phyloP scores from a whole-genome alignment of 129 eudicot genomes.

The Chrysanthemum seticuspe region DNA sequence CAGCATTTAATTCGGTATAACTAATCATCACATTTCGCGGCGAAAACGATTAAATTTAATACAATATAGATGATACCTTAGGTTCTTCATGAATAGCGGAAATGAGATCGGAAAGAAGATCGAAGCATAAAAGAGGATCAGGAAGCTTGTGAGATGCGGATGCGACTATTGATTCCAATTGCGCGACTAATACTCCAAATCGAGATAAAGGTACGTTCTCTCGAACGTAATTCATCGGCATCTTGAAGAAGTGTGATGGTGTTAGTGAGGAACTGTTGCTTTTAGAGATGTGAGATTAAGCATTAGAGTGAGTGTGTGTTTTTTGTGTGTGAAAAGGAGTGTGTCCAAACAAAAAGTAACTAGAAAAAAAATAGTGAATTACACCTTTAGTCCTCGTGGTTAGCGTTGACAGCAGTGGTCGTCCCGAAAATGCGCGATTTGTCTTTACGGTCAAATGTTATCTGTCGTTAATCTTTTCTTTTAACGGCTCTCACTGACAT shows the following conservation, averaged over 20 bases:
- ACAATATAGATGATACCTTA: constrained; percentile 40
- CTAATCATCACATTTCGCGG: background rate
- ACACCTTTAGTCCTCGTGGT: no score
- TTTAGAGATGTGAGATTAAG: no score
- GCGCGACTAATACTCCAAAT: constrained; percentile 95
- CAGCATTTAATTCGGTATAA: background rate
- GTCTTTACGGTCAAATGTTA: no score
- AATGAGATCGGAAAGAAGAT: constrained; percentile 96
- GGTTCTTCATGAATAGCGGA: constrained; percentile 84
- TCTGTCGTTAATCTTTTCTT: no score
- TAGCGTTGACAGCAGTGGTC: no score
- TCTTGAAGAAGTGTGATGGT: constrained; percentile 18
- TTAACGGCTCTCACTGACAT: no score
- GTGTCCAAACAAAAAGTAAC: no score
- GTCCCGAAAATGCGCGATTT: no score
- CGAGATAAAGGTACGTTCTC: constrained; percentile 69
- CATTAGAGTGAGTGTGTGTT: no score
- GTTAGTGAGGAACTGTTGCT: constrained; percentile 5
- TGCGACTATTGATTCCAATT: constrained; percentile 85
- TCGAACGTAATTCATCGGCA: constrained; percentile 68
- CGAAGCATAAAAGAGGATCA: constrained; percentile 87
- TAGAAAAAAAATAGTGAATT: no score
- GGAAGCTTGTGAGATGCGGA: constrained; percentile 88
- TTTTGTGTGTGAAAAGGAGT: no score
- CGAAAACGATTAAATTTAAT: no score